Percentiles rank a stretch among this genome's conserved stretches.
Evolutionary conservation across 805 yeast species (phyloP).

Genomic region (Diddensiella santjacobensis): DNA sequence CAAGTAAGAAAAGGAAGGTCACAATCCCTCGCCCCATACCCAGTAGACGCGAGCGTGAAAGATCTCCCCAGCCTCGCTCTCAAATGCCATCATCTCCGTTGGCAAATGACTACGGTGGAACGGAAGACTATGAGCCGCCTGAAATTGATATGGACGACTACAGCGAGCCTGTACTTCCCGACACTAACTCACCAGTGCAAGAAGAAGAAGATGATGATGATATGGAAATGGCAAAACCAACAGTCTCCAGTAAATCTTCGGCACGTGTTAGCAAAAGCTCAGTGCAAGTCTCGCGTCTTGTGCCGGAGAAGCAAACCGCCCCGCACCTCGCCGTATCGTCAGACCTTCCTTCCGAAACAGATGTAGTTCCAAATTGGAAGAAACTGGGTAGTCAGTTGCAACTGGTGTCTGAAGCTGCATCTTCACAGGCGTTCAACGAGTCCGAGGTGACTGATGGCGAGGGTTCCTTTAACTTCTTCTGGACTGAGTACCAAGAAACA

Average conservation of each 20-base stretch:
- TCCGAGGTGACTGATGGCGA: constrained; percentile 39
- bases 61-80: neutral
- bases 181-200: neutral
- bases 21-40: neutral
- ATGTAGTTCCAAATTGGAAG: constrained; percentile 2
- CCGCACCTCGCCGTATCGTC: neutral
- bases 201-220: constrained; percentile 45
- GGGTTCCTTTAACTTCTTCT: constrained; percentile 67
- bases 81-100: constrained; percentile 17
- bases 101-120: neutral
- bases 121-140: constrained; percentile 11
- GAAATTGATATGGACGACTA: constrained; percentile 7
- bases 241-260: neutral
- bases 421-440: neutral
- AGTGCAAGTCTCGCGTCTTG: constrained; percentile 2
- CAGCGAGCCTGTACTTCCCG: constrained; percentile 2
- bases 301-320: neutral
- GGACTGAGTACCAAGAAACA: constrained; percentile 86
- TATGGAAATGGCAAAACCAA: constrained; percentile 21
- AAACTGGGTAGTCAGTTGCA: constrained; percentile 5
- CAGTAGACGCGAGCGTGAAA: neutral
- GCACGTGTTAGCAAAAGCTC: constrained; percentile 5
- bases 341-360: constrained; percentile 2
- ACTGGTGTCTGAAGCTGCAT: neutral
- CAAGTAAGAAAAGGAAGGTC: constrained; percentile 13